Conservation (phyloP, 768 basidiomycete species). For the Galerina sulciceps region DNA sequence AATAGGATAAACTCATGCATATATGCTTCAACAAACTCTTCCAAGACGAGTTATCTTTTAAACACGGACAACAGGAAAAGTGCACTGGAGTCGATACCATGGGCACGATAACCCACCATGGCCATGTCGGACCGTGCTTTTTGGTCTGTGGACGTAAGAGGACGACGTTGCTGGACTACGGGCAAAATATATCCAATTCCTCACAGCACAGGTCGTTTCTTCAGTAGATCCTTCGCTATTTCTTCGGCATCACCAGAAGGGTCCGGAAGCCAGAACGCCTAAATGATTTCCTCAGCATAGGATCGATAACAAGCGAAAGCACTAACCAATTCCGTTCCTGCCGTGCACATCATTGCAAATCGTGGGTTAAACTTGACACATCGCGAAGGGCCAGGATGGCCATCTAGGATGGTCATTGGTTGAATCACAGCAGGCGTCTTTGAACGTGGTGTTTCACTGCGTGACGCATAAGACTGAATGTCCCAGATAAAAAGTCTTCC, state of each 20-base stretch:
- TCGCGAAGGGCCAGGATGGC: constrained; percentile 82
- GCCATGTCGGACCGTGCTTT: no score
- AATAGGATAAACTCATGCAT: background rate
- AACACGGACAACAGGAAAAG: no score
- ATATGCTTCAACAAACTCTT: background rate
- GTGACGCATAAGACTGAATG: constrained; percentile 61
- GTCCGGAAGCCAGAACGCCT: constrained; percentile 60
- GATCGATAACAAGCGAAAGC: background rate
- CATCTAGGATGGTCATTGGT: constrained; percentile 59
- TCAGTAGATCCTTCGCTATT: constrained; percentile 69
- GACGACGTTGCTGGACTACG: no score
- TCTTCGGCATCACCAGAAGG: constrained; percentile 70
- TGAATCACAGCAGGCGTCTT: constrained; percentile 49
- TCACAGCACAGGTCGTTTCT: constrained; percentile 36
- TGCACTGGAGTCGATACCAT: no score
- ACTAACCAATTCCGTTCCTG: constrained; percentile 75
- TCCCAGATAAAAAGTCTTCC: constrained; percentile 93
- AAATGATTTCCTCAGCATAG: constrained; percentile 3
- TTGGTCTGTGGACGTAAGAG: no score
- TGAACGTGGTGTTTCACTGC: constrained; percentile 59
- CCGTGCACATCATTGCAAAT: constrained; percentile 84
- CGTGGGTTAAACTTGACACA: constrained; percentile 92
- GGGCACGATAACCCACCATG: no score
- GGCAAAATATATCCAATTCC: no score
- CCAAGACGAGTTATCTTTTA: no score